Percentiles rank a stretch among this genome's conserved stretches.
Conservation (phyloP, 768 basidiomycete species). For the Gloeophyllum trabeum region DNA sequence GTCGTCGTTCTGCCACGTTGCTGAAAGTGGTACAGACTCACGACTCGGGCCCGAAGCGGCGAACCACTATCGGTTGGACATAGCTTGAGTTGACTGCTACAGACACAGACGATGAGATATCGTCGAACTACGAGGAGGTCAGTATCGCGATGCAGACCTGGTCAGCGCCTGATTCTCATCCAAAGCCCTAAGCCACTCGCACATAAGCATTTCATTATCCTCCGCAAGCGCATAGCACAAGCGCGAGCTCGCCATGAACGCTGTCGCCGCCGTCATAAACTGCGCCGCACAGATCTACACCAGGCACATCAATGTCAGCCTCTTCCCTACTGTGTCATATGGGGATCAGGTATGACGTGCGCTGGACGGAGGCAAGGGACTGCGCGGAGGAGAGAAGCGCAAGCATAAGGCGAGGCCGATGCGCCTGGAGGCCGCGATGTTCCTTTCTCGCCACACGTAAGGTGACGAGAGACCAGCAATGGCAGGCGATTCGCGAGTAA, state of each 20-base stretch:
- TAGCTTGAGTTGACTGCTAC: background rate
- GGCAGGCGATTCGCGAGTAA: too few relatives aligned
- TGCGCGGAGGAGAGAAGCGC: constrained; percentile 48
- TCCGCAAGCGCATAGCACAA: too few relatives aligned
- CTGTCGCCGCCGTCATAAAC: too few relatives aligned
- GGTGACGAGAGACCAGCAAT: too few relatives aligned
- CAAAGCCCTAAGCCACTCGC: constrained; percentile 44
- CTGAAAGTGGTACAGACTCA: too few relatives aligned
- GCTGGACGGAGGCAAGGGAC: constrained; percentile 35
- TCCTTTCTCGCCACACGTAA: too few relatives aligned
- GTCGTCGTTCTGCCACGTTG: too few relatives aligned
- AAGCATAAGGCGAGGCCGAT: constrained; percentile 48
- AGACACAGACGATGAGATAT: constrained; percentile 42
- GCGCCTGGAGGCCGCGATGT: constrained; percentile 44
- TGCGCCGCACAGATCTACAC: constrained; percentile 44
- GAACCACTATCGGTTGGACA: too few relatives aligned
- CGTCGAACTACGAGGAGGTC: too few relatives aligned
- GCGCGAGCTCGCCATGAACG: too few relatives aligned
- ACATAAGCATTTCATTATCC: too few relatives aligned
- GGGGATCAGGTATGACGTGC: constrained; percentile 41
- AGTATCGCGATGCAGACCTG: background rate
- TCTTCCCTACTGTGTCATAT: constrained; percentile 18
- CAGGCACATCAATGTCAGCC: constrained; percentile 35
- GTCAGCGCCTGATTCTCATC: constrained; percentile 22
- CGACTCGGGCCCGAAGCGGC: too few relatives aligned